Base-by-base conservation (phyloP, 148 eudicot genomes). In the Heliosperma pusillum region DNA sequence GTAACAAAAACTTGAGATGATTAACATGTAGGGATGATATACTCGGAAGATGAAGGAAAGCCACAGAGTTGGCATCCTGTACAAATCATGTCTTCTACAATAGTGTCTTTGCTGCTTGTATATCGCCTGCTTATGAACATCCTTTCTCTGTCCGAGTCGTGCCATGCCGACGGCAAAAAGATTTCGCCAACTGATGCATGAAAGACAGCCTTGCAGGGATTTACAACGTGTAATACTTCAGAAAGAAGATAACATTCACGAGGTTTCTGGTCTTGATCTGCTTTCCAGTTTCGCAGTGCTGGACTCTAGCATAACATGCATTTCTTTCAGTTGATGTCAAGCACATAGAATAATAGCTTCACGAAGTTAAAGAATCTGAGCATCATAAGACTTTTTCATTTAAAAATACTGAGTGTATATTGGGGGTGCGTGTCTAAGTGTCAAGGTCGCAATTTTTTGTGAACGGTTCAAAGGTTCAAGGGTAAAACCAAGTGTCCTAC, bases 31-130 rank as follows among this genome's bases (percentile, higher is more conserved):
- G 65, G 53, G 56, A 24, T 36, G 24, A 4, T 70, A 63, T 57
- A 78, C 77, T 80, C 86, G 9, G 83, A 79, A 83, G 79, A 72
- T 75, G 86, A 77, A 55, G 89, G 89, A 55, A 78, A 69, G 45
- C 94, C 94, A 59, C 97, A 93, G 25, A 82, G 71, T 69, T 83
- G 88, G 83, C 97, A 93, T 76, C 98, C 98, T 62, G 82, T 83
- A 36, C 89, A 85, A 26, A 93, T 85, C 76, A 93, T 83, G 82
- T 89, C 94, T 80, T 89, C 94, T 40, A 81, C 88, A 71, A 93
- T 55, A 56, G 73, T 69, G 20, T 78, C 78, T 61, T 69, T 74
- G 61, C 80, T 76, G 58, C 68, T 66, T 30, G 72, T 12, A 53
- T 87, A 59, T 75, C 89, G 83, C 74, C 84, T 84, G 71, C 92